phyloP scores from a whole-genome alignment of 2,329 filamentous ascomycete species.

The Botrytis deweyae region DNA sequence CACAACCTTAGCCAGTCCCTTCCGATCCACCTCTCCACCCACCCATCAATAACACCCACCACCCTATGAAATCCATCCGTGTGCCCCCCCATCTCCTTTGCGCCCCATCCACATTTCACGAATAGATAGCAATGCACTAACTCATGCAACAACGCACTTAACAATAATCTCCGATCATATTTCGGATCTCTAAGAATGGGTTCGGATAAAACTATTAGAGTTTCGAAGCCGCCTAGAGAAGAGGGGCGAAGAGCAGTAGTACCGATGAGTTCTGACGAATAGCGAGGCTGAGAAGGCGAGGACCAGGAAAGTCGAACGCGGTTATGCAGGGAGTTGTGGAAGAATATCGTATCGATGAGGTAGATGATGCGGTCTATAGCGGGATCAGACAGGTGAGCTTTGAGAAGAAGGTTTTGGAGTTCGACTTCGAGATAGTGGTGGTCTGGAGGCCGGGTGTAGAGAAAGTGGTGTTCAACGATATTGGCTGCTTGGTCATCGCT shows the following conservation, averaged over 20 bases:
- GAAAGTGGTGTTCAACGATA: constrained; percentile 30
- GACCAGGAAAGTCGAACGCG: constrained; percentile 64
- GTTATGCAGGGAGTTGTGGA: constrained; percentile 54
- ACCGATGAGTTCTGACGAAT: constrained; percentile 57
- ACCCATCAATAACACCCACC: constrained; percentile 58
- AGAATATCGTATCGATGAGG: constrained; percentile 63
- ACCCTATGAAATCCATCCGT: constrained; percentile 60
- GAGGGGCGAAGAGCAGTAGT: constrained; percentile 57
- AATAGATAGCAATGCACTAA: constrained; percentile 68
- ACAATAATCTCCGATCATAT: constrained; percentile 60
- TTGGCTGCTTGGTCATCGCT: constrained; percentile 31
- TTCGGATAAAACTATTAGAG: constrained; percentile 59
- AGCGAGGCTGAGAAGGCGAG: constrained; percentile 45
- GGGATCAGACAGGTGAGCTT: neutral
- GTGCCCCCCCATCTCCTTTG: constrained; percentile 56
- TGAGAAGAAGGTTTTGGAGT: constrained; percentile 10
- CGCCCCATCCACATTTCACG: constrained; percentile 58
- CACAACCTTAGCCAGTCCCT: constrained; percentile 53
- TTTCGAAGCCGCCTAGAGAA: constrained; percentile 54
- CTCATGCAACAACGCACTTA: constrained; percentile 65
- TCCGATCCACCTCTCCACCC: constrained; percentile 52
- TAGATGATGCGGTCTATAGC: constrained; percentile 52
- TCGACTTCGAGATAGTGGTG: constrained; percentile 26
- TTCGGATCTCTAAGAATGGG: constrained; percentile 51
- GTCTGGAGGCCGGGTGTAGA: constrained; percentile 20